phyloP scores from a whole-genome alignment of 2,329 filamentous ascomycete species.

The Fusarium coicis region DNA sequence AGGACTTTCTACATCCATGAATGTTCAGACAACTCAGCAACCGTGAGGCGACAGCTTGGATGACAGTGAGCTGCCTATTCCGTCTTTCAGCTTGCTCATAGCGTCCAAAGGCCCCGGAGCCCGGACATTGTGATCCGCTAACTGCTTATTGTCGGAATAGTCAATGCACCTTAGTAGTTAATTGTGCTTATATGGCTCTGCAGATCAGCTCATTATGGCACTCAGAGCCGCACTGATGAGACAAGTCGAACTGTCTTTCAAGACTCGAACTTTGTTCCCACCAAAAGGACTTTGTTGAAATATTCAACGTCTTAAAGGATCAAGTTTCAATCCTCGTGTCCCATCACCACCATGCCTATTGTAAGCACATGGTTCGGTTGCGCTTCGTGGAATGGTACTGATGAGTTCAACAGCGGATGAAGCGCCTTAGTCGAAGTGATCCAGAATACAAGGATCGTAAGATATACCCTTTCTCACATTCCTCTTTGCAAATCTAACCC shows the following conservation, averaged over 20 bases:
- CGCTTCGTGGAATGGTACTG: background rate
- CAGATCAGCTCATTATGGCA: background rate
- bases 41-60: background rate
- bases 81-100: background rate
- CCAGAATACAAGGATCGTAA: background rate
- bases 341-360: background rate
- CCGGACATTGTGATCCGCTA: background rate
- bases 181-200: background rate
- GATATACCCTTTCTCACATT: rapidly evolving
- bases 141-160: background rate
- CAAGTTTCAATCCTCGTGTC: background rate
- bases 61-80: background rate
- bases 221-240: background rate
- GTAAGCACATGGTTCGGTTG: background rate
- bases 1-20: rapidly evolving
- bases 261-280: background rate
- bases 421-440: background rate
- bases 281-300: no score
- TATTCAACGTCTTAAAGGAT: no score
- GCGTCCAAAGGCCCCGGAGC: background rate
- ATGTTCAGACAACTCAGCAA: background rate
- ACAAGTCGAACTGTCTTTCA: rapidly evolving
- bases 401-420: background rate
- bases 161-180: background rate
- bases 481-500: rapidly evolving